phyloP scores from a whole-genome alignment of 1,139 yeast species.

The Taphrina populina region DNA sequence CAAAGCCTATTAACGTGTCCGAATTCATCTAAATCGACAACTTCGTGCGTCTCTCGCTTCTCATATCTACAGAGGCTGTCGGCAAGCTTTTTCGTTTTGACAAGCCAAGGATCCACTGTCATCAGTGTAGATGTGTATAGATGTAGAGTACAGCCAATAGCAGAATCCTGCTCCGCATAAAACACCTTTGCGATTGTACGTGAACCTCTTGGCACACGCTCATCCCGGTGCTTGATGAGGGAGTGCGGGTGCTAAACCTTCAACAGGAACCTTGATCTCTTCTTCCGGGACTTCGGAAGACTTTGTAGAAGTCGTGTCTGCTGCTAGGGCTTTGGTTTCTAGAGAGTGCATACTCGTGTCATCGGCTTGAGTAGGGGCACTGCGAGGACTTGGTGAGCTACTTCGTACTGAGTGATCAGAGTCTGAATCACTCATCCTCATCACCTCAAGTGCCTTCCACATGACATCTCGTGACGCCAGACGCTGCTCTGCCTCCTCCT shows the following conservation, averaged over 20 bases:
- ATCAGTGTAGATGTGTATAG: too few relatives aligned
- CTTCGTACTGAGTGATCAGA: not conserved
- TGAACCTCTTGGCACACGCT: too few relatives aligned
- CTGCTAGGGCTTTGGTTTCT: not conserved
- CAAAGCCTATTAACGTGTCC: slow-evolving; percentile 16
- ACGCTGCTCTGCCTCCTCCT: slow-evolving; percentile 52
- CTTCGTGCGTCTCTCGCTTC: too few relatives aligned
- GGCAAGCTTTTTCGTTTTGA: too few relatives aligned
- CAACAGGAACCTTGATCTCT: slow-evolving; percentile 3
- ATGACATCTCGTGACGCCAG: slow-evolving; percentile 37
- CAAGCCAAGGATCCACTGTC: too few relatives aligned
- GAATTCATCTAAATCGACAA: too few relatives aligned
- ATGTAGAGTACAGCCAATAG: too few relatives aligned
- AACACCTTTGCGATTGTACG: too few relatives aligned
- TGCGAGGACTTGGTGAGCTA: not conserved
- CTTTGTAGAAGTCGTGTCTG: not conserved
- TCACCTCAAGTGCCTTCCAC: slow-evolving; percentile 39
- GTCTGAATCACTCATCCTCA: slow-evolving; percentile 23
- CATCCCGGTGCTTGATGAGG: slow-evolving; percentile 1
- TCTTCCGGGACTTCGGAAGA: not conserved
- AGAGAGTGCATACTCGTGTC: not conserved
- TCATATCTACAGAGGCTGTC: too few relatives aligned
- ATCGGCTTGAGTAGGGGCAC: not conserved
- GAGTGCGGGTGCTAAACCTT: slow-evolving; percentile 17
- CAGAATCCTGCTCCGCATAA: too few relatives aligned